Base-by-base conservation (phyloP, 1,284 basidiomycete genomes). In the Taiwanofungus camphoratus region DNA sequence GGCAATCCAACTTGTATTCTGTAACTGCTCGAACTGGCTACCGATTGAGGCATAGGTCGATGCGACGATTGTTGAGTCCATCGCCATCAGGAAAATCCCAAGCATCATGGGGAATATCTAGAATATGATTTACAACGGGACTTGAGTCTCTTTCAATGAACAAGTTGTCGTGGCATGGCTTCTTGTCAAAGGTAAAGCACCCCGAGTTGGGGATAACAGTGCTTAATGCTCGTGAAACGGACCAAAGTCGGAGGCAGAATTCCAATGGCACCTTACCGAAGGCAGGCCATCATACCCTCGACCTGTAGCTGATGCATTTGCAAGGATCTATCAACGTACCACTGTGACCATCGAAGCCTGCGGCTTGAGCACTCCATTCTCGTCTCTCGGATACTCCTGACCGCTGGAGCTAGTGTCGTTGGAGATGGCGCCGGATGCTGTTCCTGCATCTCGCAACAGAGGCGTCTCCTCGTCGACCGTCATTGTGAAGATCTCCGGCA, bases 1-100 rank as follows among this genome's bases (percentile, higher is more conserved):
- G 3, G 77, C 75, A 22, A 82, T 76, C 79, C 79, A 82, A 50
- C 77, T 79, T 0, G 77, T 78, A 47, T 72, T 78, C 50, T 80
- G 76, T 2, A 82, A 67, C 53, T 79, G 70, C 6, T 79, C 70
- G 7, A 82, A 62, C 48, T 81, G 77, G 51, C 69, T 79, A 8
- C 78, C 79, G 42, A 81, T 82, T 1, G 74, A 66, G 5, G 78
- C 76, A 51, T 79, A 80, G 0, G 77, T 63, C 0, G 77, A 75
- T 11, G 77, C 69, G 35, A 81, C 71, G 36, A 81, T 77, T 0
- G 77, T 81, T 30, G 64, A 65, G 54, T 81, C 77, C 71, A 79
- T 72, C 1, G 78, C 75, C 7, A 69, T 65, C 1, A 82, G 62
- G 50, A 80, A 77, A 2, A 77, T 73, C 2, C 78, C 79, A 29